These are phyloP conservation scores for sunflower (Helianthus annuus) DNA, from an alignment of 129 eudicot genomes.

Conservation along the genomic window DNA sequence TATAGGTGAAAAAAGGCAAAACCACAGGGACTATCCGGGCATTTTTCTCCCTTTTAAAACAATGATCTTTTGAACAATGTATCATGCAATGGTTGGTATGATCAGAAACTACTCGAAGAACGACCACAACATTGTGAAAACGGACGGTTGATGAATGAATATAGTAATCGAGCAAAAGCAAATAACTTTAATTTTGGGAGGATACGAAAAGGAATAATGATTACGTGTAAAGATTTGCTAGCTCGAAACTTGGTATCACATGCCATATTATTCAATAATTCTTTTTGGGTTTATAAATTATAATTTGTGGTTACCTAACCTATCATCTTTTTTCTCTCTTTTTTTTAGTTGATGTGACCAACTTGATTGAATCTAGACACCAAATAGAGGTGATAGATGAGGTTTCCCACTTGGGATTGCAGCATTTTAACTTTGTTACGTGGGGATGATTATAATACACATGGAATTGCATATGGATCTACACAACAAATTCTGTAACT, in stretches of 20 bases:
- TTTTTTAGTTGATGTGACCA: slow-evolving; percentile 22
- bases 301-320: slow-evolving; percentile 40
- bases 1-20: too few species aligned
- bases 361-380: slow-evolving; percentile 31
- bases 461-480: slow-evolving; percentile 31
- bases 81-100: too few species aligned
- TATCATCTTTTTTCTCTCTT: slow-evolving; percentile 13
- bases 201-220: slow-evolving; percentile 45
- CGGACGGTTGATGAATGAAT: slow-evolving; percentile 18
- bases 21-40: too few species aligned
- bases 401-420: slow-evolving; percentile 26
- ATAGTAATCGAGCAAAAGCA: slow-evolving; percentile 30
- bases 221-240: slow-evolving; percentile 57
- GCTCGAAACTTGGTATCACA: slow-evolving; percentile 58
- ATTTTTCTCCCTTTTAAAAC: background rate
- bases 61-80: too few species aligned
- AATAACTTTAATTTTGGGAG: slow-evolving; percentile 32
- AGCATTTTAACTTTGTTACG: slow-evolving; percentile 28
- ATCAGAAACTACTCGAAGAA: slow-evolving; percentile 9
- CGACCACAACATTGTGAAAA: slow-evolving; percentile 12
- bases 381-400: slow-evolving; percentile 22
- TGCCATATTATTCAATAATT: slow-evolving; percentile 45
- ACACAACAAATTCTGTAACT: slow-evolving; percentile 28
- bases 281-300: slow-evolving; percentile 25
- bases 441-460: slow-evolving; percentile 33